A percentile compares a stretch with the other conserved stretches of the same genome.
These are phyloP conservation scores for Cucurbita maxima DNA, from an alignment of 306 rosid genomes.

Conservation along the genomic window DNA sequence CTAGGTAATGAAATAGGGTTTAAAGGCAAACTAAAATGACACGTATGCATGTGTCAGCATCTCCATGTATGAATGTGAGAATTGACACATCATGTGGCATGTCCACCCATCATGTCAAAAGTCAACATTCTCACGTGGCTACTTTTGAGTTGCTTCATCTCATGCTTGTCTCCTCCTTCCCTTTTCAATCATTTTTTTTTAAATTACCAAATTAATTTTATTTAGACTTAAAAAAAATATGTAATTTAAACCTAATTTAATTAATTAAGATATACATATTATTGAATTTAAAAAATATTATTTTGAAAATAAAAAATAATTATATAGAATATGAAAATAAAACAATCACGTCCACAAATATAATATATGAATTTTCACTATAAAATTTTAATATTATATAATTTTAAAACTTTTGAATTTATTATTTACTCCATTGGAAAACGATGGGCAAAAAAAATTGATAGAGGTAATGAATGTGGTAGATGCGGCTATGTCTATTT, in stretches of 20 bases:
- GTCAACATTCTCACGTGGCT: constrained; percentile 3
- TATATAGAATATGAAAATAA: too few species aligned
- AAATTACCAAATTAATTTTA: not conserved
- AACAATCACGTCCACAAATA: too few species aligned
- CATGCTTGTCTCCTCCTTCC: not conserved
- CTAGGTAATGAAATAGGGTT: not conserved
- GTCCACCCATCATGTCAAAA: not conserved
- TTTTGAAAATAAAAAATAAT: too few species aligned
- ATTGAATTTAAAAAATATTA: too few species aligned
- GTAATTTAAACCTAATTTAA: too few species aligned
- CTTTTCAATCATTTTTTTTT: too few species aligned
- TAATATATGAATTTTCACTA: too few species aligned
- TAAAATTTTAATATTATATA: too few species aligned
- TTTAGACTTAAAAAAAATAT: too few species aligned
- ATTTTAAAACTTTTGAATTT: not conserved
- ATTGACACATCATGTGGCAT: not conserved
- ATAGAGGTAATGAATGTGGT: not conserved
- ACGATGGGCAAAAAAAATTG: not conserved
- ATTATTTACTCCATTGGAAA: not conserved
- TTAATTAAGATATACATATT: too few species aligned
- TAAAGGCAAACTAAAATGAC: not conserved
- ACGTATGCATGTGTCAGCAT: constrained; percentile 1
- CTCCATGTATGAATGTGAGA: not conserved
- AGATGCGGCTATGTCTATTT: not conserved
- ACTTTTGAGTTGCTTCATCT: not conserved